Conservation (phyloP, 2,329 filamentous ascomycete species). For the Aspergillus niger region DNA sequence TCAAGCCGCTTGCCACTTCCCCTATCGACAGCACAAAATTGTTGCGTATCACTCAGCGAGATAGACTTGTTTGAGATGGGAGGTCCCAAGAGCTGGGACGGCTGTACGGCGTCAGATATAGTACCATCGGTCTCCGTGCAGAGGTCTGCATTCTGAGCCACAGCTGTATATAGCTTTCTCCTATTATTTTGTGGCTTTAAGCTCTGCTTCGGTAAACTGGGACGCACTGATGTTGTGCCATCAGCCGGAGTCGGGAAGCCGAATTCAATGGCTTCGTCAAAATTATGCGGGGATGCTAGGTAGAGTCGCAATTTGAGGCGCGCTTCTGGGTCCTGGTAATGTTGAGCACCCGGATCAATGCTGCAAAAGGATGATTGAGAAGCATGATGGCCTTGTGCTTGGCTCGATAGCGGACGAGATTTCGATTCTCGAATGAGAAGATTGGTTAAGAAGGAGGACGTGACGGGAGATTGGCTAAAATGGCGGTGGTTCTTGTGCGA, state of each 20-base stretch:
- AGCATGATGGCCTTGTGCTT: constrained; percentile 60
- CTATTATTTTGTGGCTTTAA: neutral
- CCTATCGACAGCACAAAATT: constrained; percentile 31
- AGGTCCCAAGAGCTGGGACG: constrained; percentile 16
- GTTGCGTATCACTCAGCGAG: constrained; percentile 19
- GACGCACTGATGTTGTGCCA: constrained; percentile 23
- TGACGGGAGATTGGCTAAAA: neutral
- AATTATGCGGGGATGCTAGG: constrained; percentile 86
- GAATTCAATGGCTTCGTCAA: constrained; percentile 92
- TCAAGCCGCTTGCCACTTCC: constrained; percentile 52
- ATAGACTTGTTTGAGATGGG: constrained; percentile 14
- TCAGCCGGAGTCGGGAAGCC: constrained; percentile 68
- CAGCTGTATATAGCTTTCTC: neutral
- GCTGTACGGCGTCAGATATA: neutral
- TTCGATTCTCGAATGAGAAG: constrained; percentile 31
- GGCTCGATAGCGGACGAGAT: constrained; percentile 41
- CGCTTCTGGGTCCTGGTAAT: constrained; percentile 89
- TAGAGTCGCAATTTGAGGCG: constrained; percentile 83
- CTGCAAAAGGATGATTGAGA: constrained; percentile 53
- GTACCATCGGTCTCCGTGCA: neutral
- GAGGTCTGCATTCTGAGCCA: neutral
- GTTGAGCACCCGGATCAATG: constrained; percentile 71
- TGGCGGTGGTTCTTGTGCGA: constrained; percentile 26
- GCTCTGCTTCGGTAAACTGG: neutral
- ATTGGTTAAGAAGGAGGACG: constrained; percentile 29